These are phyloP conservation scores for Cytidiella melzeri DNA, from an alignment of 768 basidiomycete species.

Conservation along the genomic window DNA sequence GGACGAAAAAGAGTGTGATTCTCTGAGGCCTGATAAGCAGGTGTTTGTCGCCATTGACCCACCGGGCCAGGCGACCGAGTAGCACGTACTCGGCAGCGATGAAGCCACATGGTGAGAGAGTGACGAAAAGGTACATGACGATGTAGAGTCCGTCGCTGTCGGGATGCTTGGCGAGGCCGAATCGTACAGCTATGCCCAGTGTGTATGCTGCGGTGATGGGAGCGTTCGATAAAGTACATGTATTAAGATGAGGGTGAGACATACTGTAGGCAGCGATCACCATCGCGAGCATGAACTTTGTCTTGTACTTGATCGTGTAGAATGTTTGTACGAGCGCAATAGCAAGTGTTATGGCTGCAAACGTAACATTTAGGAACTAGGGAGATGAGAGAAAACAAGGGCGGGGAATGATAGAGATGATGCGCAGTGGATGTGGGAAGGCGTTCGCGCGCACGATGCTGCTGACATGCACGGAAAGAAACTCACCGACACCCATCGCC, in stretches of 20 bases:
- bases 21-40: slow-evolving; percentile 42
- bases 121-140: slow-evolving; percentile 51
- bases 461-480: too few relatives aligned
- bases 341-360: slow-evolving; percentile 18
- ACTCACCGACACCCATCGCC: slow-evolving; percentile 14
- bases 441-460: too few relatives aligned
- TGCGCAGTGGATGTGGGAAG: slow-evolving; percentile 6
- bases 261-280: slow-evolving; percentile 51
- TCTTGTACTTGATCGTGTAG: slow-evolving; percentile 38
- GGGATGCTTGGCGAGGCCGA: slow-evolving; percentile 46
- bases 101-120: slow-evolving; percentile 67
- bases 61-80: slow-evolving; percentile 51
- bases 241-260: neutral
- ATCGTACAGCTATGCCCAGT: slow-evolving; percentile 48
- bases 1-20: slow-evolving; percentile 53
- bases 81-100: slow-evolving; percentile 64
- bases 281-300: slow-evolving; percentile 57
- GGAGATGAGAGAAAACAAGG: too few relatives aligned
- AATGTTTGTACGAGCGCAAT: slow-evolving; percentile 39
- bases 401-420: neutral
- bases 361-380: neutral
- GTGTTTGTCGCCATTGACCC: slow-evolving; percentile 40
- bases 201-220: slow-evolving; percentile 39
- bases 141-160: slow-evolving; percentile 50
- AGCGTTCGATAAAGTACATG: neutral